Base-by-base conservation (phyloP, 148 eudicot genomes). In the Suaeda aralocaspica region DNA sequence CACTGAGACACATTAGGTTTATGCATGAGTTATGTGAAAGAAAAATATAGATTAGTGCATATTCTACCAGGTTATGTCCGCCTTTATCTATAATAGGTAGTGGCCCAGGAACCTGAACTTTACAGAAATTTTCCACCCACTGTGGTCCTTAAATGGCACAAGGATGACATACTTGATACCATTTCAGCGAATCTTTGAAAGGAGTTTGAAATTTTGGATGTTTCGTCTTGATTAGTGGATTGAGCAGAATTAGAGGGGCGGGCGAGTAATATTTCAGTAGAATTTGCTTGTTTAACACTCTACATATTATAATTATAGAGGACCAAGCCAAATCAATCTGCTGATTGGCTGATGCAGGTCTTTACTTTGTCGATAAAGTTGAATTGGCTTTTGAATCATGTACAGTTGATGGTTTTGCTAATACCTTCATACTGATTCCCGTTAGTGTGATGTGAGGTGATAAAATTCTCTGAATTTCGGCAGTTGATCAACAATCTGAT, bases 91-190 rank as follows among this genome's bases (percentile, higher is more conserved):
- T 46, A 10, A 21, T 25, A 24, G 60, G 33, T 25, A 52, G 58
- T 68, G 64, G 70, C 48, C 78, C 45, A 75, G 42, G 73, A 69
- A 68, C 79, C 72, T 51, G 19, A 72, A 72, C 76, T 72, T 77
- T 72, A 61, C 80, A 72, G 68, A 18, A 72, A 41, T n/a, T 41
- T 28, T 72, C 68, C 76, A 41, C 72, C 48, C 56, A 72, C 22
- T 62, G 76, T 67, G 71, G 66, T 41, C 45, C 58, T 58, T 67
- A 52, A 39, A 49, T 57, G 30, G 62, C 71, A 59, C 55, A 29
- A 59, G 39, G 68, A 51, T 28, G 50, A 34, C 52, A 61, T 69
- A 69, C 63, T 36, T 53, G 74, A 69, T 52, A 69, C 58, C 63
- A 63, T 53, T 68, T 67, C 51, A 42, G 19, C 21, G 73, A 75